phyloP scores from a whole-genome alignment of 2,329 filamentous ascomycete species.

The Cytospora schulzeri region DNA sequence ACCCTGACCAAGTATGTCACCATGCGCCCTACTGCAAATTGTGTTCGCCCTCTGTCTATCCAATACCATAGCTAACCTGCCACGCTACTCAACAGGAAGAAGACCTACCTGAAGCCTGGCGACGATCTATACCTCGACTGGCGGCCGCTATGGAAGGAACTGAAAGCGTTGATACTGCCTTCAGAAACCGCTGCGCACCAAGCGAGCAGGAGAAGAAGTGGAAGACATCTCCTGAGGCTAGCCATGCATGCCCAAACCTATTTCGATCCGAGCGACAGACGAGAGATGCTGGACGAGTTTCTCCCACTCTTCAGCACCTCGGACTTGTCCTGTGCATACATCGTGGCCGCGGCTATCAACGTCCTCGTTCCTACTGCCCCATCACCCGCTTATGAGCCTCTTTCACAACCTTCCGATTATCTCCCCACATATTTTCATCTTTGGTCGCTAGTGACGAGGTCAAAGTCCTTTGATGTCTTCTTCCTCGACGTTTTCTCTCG shows the following conservation, averaged over 20 bases:
- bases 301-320: conserved; percentile 90
- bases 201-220: conserved; percentile 54
- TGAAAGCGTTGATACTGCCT: conserved; percentile 88
- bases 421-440: conserved; percentile 94
- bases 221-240: conserved; percentile 77
- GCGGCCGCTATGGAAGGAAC: conserved; percentile 87
- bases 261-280: conserved; percentile 85
- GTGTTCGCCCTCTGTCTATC: background rate
- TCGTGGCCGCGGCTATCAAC: conserved; percentile 87
- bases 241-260: conserved; percentile 89
- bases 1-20: conserved; percentile 81
- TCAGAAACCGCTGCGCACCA: conserved; percentile 74
- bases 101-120: conserved; percentile 89
- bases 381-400: conserved; percentile 67
- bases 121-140: conserved; percentile 92
- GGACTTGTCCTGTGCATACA: conserved; percentile 87
- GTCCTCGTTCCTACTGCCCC: conserved; percentile 84
- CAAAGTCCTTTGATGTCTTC: conserved; percentile 81
- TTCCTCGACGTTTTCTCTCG: conserved; percentile 90
- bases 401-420: conserved; percentile 86
- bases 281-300: conserved; percentile 78
- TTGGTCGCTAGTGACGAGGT: conserved; percentile 91
- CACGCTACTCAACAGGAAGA: conserved; percentile 63
- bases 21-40: background rate
- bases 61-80: conserved; percentile 33